Percentiles rank a stretch among this genome's conserved stretches.
phyloP scores from a whole-genome alignment of 1,284 basidiomycete species.

The Xerocomus nothofagi region DNA sequence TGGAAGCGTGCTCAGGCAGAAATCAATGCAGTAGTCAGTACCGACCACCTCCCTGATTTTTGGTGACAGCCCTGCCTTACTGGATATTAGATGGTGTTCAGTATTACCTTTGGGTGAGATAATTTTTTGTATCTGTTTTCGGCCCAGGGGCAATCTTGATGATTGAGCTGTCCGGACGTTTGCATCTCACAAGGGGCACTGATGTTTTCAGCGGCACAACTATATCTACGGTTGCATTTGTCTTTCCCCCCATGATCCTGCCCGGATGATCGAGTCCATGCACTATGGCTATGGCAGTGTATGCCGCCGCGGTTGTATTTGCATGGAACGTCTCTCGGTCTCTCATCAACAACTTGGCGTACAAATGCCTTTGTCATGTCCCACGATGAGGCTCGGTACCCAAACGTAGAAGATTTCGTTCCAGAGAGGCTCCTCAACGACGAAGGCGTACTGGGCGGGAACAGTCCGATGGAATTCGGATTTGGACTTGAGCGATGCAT shows the following conservation, averaged over 20 bases:
- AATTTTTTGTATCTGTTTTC: not conserved
- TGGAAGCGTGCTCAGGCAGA: conserved; percentile 39
- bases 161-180: not conserved
- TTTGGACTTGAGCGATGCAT: conserved; percentile 27
- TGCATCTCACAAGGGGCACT: conserved; percentile 13
- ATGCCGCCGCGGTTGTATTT: conserved; percentile 20
- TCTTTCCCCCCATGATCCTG: not conserved
- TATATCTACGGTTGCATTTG: conserved; percentile 21
- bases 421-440: conserved; percentile 17
- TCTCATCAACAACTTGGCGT: no score
- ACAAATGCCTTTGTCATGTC: conserved; percentile 11
- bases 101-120: conserved; percentile 17
- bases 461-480: conserved; percentile 13
- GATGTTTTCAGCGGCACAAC: conserved; percentile 18
- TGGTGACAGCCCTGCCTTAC: conserved; percentile 37
- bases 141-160: not conserved
- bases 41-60: conserved; percentile 39
- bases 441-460: conserved; percentile 13
- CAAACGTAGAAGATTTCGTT: conserved; percentile 16
- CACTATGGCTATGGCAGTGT: not conserved
- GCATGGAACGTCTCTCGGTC: conserved; percentile 8
- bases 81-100: conserved; percentile 34
- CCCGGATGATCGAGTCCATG: not conserved
- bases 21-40: conserved; percentile 39
- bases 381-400: conserved; percentile 18